Base-by-base conservation (phyloP, 805 yeast species). In the Candida hungchunana region DNA sequence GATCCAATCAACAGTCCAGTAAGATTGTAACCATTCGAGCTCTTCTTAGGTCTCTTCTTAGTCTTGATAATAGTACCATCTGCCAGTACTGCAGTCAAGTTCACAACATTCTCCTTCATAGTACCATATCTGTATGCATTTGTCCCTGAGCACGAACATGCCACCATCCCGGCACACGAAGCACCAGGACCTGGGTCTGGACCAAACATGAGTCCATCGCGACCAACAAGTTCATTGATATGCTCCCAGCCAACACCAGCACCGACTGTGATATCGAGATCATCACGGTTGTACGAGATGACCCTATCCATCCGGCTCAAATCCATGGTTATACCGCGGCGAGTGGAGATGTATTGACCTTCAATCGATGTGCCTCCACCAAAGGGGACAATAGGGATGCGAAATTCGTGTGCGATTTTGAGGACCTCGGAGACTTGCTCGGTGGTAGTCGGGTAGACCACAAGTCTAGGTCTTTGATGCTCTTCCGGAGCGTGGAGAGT, bases 151-250 rank as follows among this genome's bases (percentile, higher is more conserved):
- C 89, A 82, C 26, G 82, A 78, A 25, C 84, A 81, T 10, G 79
- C 81, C 34, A 79, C 75, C 75, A 81, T 80, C 3, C 94, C 94
- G 16, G 84, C 84, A 37, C 83, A 76, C 37, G 77, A 67, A 2
- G 90, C 93, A 30, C 87, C 86, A 13, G 90, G 88, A 27, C 88
- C 88, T 1, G 77, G 77, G 53, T 82, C 90, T 10, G 83, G 82
- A 1, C 90, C 93, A 47, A 84, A 75, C 55, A 84, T 52, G 17
- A 78, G 58, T 1, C 73, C 73, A 30, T 69, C 58, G 3, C 67
- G 69, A 10, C 51, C 58, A 31, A 79, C 55, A 36, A 59, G 70
- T 17, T 73, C 76, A 40, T 72, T 73, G 39, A 83, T 61, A 22
- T 76, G 78, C 56, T 78, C 82, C 89, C 93, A 83, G 4, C 82